Evolutionary conservation across 2,329 filamentous ascomycete genomes (phyloP).

Genomic region (Colletotrichum gigasporum): DNA sequence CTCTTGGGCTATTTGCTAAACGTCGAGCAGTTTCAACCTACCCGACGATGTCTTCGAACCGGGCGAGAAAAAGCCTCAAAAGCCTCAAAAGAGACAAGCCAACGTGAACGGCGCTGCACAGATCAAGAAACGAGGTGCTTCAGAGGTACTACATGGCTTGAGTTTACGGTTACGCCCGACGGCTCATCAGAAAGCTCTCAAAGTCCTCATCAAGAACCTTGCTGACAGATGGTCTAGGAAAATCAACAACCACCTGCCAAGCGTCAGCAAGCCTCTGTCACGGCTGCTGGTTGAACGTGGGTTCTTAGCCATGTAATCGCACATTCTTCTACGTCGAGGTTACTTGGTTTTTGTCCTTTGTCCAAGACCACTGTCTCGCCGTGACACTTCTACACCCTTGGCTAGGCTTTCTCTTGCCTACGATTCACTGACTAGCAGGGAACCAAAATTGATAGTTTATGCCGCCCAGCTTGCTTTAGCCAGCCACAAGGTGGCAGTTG

Average conservation of each 20-base stretch:
- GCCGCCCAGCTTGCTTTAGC: not conserved
- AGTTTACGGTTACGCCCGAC: not conserved
- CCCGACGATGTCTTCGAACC: slow-evolving; percentile 89
- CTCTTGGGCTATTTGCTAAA: not conserved
- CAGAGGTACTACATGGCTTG: slow-evolving; percentile 48
- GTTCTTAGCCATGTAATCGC: not conserved
- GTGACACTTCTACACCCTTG: not conserved
- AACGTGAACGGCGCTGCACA: slow-evolving; percentile 48
- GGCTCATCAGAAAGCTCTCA: slow-evolving; percentile 37
- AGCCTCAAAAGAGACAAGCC: slow-evolving; percentile 44
- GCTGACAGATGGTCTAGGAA: slow-evolving; percentile 40
- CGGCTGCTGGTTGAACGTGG: slow-evolving; percentile 46
- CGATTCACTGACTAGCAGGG: slow-evolving; percentile 14
- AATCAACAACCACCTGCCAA: slow-evolving; percentile 48
- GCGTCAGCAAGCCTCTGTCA: slow-evolving; percentile 52
- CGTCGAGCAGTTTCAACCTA: slow-evolving; percentile 74
- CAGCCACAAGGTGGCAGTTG: not conserved
- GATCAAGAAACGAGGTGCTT: slow-evolving; percentile 59
- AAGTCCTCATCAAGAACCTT: slow-evolving; percentile 52
- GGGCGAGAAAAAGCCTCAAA: slow-evolving; percentile 78
- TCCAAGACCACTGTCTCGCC: not conserved
- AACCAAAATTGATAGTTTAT: not conserved
- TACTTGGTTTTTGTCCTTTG: not conserved
- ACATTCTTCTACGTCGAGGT: not conserved
- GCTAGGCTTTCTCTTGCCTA: not conserved